Evolutionary conservation across 2,329 filamentous ascomycete species (phyloP).

Genomic region (Cercospora canescens): DNA sequence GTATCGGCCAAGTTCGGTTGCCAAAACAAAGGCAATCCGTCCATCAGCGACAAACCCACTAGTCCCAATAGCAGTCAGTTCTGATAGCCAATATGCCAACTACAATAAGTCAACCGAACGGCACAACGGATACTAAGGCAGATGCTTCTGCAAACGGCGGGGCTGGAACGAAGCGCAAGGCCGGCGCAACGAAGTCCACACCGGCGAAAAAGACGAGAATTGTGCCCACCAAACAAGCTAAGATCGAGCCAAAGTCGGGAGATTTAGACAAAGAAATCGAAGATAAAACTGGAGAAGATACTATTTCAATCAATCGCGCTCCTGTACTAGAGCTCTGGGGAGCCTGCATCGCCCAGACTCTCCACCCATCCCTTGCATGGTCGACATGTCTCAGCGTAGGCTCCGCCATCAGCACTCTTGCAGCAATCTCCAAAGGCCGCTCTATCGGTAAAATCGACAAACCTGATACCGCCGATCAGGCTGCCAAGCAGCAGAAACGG

Average conservation of each 20-base stretch:
- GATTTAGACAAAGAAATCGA: not conserved
- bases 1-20: not conserved
- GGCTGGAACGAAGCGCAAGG: conserved; percentile 13
- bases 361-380: conserved; percentile 33
- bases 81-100: not conserved
- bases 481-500: conserved; percentile 25
- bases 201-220: conserved; percentile 17
- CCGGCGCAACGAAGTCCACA: not conserved
- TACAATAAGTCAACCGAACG: not conserved
- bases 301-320: conserved; percentile 35
- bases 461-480: conserved; percentile 20
- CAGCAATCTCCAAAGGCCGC: conserved; percentile 36
- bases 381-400: conserved; percentile 35
- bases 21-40: not conserved
- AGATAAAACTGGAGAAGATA: not conserved
- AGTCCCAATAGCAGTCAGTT: not conserved
- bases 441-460: conserved; percentile 34
- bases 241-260: conserved; percentile 8
- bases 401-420: conserved; percentile 34
- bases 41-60: not conserved
- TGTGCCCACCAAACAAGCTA: conserved; percentile 3
- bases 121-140: not conserved
- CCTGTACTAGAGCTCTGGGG: conserved; percentile 37
- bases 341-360: conserved; percentile 28
- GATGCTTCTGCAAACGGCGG: not conserved